Evolutionary conservation across 2,329 filamentous ascomycete genomes (phyloP).

Genomic region (Fusarium multiceps): DNA sequence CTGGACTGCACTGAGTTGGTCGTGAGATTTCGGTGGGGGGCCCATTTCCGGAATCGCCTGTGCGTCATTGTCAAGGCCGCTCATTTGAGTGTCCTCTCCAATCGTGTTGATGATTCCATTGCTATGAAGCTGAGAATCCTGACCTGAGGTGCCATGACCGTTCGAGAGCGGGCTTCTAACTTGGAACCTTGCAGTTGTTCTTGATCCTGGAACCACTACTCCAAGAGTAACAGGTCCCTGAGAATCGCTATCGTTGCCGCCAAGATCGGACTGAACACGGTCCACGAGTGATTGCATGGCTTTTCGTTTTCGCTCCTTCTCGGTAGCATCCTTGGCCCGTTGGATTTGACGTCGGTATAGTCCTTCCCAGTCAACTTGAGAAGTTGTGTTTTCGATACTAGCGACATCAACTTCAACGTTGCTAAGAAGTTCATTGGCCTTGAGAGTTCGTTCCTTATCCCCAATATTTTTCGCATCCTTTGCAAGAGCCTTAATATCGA

Average conservation of each 20-base stretch:
- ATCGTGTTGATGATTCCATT: constrained; percentile 68
- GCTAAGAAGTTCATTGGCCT: constrained; percentile 89
- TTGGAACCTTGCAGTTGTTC: constrained; percentile 66
- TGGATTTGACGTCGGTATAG: constrained; percentile 80
- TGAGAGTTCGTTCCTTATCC: constrained; percentile 85
- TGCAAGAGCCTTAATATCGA: constrained; percentile 84
- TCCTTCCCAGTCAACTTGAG: constrained; percentile 80
- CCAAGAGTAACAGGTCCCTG: constrained; percentile 71
- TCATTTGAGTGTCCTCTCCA: constrained; percentile 67
- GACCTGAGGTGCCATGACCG: constrained; percentile 57
- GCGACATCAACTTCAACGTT: constrained; percentile 96
- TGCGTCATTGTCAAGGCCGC: constrained; percentile 61
- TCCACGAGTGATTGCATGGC: constrained; percentile 67
- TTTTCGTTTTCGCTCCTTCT: constrained; percentile 72
- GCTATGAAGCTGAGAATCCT: constrained; percentile 56
- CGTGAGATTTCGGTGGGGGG: constrained; percentile 57
- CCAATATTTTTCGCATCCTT: constrained; percentile 85
- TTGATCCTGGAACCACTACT: constrained; percentile 68
- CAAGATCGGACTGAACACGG: constrained; percentile 63
- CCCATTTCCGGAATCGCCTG: constrained; percentile 64
- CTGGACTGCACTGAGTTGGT: constrained; percentile 55
- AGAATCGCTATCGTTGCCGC: constrained; percentile 64
- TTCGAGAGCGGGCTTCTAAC: constrained; percentile 70
- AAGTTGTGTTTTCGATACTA: constrained; percentile 75
- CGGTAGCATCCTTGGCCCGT: constrained; percentile 68